Conservation (phyloP, 768 basidiomycete genomes). For the Boletus reticuloceps region DNA sequence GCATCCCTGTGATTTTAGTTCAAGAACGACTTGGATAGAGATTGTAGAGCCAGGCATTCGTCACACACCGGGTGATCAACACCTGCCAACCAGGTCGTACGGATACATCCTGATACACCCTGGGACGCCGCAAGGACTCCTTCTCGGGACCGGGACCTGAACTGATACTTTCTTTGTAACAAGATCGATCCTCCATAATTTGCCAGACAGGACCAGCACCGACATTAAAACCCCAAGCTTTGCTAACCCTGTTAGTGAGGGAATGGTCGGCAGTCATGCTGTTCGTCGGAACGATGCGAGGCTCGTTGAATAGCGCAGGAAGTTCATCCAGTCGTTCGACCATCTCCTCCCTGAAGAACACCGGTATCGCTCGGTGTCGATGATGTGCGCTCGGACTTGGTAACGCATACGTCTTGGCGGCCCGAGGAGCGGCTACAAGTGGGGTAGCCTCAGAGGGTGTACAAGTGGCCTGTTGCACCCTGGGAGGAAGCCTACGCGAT, state of each 20-base stretch:
- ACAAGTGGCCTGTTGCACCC: conserved; percentile 3
- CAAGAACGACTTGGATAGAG: conserved; percentile 2
- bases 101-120: conserved; percentile 48
- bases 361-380: conserved; percentile 65
- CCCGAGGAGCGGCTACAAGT: conserved; percentile 9
- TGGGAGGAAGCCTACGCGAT: conserved; percentile 21
- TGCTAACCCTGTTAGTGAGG: conserved; percentile 55
- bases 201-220: conserved; percentile 81
- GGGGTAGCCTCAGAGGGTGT: conserved; percentile 7
- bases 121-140: conserved; percentile 56
- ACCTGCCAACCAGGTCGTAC: conserved; percentile 47
- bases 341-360: conserved; percentile 48
- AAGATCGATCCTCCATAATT: conserved; percentile 70
- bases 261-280: conserved; percentile 49
- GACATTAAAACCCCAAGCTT: conserved; percentile 71
- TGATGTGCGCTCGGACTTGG: conserved; percentile 70
- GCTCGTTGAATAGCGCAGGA: conserved; percentile 50
- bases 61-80: conserved; percentile 48
- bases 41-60: conserved; percentile 5
- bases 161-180: conserved; percentile 62
- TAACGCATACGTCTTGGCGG: conserved; percentile 48
- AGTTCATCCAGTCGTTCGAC: conserved; percentile 55
- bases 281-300: conserved; percentile 47
- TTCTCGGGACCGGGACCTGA: conserved; percentile 30
- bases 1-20: conserved; percentile 45